Base-by-base conservation (phyloP, 2,329 filamentous ascomycete genomes). In the Aspergillus sp. region DNA sequence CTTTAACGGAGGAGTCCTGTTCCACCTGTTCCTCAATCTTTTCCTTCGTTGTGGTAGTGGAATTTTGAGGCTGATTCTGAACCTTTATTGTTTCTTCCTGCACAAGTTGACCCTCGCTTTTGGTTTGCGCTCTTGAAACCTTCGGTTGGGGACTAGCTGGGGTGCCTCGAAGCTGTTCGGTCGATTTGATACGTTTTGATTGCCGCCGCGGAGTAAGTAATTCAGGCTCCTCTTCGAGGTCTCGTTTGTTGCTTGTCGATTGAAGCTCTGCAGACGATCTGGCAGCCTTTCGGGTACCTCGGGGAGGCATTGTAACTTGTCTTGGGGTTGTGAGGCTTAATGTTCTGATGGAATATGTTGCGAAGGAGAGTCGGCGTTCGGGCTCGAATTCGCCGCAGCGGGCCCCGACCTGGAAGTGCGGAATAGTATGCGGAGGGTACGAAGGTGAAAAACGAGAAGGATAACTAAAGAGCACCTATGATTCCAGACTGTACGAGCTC, bases 141-240 rank as follows among this genome's bases (percentile, higher is more conserved):
- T 17, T 17, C n/a, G 19, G 5, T 17, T 31, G 35, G 12, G 41
- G 11, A 12, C 4, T 41, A 1, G 40, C 37, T 15, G 52, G 15
- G 14, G 23, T 9, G 17, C 27, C 27, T 39, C 19, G 45, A n/a
- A 50, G 27, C 17, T 19, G 41, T 17, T 62, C 59, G 2, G 57
- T 62, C 15, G 67, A 64, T 52, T 64, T 72, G 46, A 69, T 61
- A 6, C 70, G 64, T 51, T 72, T 73, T 6, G 71, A 73, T 59
- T 67, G 54, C 58, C 70, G 62, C 37, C 63, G 55, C 45, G 69
- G 67, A 11, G 68, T 69, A 35, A 53, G 59, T 44, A 61, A 61
- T 21, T 67, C 60, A 21, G 57, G 59, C 41, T 58, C 58, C 53
- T 65, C 65, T 58, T 67, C 67, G 33, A 68, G 60, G 39, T 69